Base-by-base conservation (phyloP, 1,284 basidiomycete species). In the Heterobasidion parviporum region DNA sequence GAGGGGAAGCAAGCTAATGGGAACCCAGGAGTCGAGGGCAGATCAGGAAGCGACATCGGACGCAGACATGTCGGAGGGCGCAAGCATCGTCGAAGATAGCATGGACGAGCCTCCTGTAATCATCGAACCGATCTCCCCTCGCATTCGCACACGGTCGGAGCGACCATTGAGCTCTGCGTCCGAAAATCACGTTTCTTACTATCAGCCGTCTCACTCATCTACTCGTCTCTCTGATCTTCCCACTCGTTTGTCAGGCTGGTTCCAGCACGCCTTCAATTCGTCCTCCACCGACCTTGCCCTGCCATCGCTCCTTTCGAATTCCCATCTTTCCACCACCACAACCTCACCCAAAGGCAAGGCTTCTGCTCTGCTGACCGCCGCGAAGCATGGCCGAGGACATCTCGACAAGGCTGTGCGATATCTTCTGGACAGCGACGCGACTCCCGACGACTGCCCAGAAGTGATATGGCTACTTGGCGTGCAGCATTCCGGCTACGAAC, bases 381-480 rank as follows among this genome's bases (percentile, higher is more conserved):
- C 86, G 1, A 83, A 83, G 62, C 82, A 87, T 65, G 83, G 87
- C 52, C 87, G 84, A 62, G 85, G 84, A 32, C 85, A 87, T 58
- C 70, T 89, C 55, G 85, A 87, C 73, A 88, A 86, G 68, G 87
- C 86, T 3, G 82, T 93, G 74, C 78, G 92, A 32, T 90, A 92
- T 70, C 72, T 95, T 7, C 76, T 93, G 57, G 92, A 95, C 71
- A 83, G 81, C 61, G 92, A 95, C 69, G 80, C 87, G 12, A 82
- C 79, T 4, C 90, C 90, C 1, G 92, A 94, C 70, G 85, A 81
- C 62, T 92, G 83, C 56, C 66, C 79, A 0, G 89, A 93, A 33
- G 80, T 85, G 0, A 94, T 94, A 47, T 94, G 90, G 90, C 70
- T 94, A 7, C 77, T 94, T 49, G 92, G 92, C 34, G 82, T 92